These are phyloP conservation scores for Candida berthetii DNA, from an alignment of 805 yeast species.

Conservation along the genomic window DNA sequence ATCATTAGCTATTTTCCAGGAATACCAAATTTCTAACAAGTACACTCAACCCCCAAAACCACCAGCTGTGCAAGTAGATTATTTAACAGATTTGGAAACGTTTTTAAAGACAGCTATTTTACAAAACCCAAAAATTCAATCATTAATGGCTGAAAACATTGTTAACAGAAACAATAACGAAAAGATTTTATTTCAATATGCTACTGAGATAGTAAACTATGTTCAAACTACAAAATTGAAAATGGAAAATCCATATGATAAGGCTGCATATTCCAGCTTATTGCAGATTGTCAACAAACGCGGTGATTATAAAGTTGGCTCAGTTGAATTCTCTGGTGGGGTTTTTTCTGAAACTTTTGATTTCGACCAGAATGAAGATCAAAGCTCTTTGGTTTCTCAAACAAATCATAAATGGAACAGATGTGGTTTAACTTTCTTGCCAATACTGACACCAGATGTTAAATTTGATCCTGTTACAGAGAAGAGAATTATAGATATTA, in stretches of 20 bases:
- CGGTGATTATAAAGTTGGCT: not conserved
- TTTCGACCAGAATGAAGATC: slow-evolving; percentile 4
- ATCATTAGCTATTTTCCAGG: slow-evolving; percentile 16
- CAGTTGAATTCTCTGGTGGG: slow-evolving; percentile 4
- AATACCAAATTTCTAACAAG: slow-evolving; percentile 9
- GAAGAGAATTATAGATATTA: slow-evolving; percentile 14
- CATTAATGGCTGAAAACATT: slow-evolving; percentile 9
- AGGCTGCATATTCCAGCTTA: slow-evolving; percentile 7
- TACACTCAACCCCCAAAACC: not conserved
- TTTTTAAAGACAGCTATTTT: slow-evolving; percentile 6
- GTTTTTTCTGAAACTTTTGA: slow-evolving; percentile 14
- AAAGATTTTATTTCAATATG: slow-evolving; percentile 9
- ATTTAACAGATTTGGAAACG: slow-evolving; percentile 3
- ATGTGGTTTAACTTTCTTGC: slow-evolving; percentile 17
- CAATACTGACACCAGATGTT: slow-evolving; percentile 1
- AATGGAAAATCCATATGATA: slow-evolving; percentile 10
- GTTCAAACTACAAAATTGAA: slow-evolving; percentile 4
- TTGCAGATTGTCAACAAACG: not conserved
- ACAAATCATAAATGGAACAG: slow-evolving; percentile 16
- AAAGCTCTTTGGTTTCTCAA: slow-evolving; percentile 7
- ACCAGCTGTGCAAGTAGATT: not conserved
- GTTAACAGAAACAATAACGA: slow-evolving; percentile 11
- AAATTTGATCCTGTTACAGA: slow-evolving; percentile 15
- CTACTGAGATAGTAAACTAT: slow-evolving; percentile 8
- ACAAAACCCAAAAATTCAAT: slow-evolving; percentile 2